Evolutionary conservation across 2,329 filamentous ascomycete genomes (phyloP).

Genomic region (Rosellinia necatrix): DNA sequence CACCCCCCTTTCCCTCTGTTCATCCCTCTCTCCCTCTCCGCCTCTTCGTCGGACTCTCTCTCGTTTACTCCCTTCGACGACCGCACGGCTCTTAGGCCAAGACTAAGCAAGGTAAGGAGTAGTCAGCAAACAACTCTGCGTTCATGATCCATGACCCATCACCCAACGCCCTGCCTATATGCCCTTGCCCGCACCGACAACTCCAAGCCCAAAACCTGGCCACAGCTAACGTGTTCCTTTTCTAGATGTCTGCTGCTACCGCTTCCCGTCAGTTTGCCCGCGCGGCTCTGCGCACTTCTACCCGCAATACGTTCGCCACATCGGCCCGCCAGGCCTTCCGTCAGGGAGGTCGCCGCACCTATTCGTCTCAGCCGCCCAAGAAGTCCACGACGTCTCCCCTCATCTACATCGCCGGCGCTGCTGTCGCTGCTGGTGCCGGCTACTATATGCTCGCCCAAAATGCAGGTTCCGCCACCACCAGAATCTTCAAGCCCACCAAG

Average conservation of each 20-base stretch:
- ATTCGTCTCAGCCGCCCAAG: constrained; percentile 71
- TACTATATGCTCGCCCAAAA: constrained; percentile 68
- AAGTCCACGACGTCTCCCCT: constrained; percentile 53
- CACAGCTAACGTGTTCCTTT: constrained; percentile 15
- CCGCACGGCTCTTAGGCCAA: not conserved
- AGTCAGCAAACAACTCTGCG: too few relatives aligned
- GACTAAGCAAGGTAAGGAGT: too few relatives aligned
- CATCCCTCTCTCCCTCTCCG: not conserved
- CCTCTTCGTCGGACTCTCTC: too few relatives aligned
- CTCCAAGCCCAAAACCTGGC: too few relatives aligned
- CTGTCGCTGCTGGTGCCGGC: constrained; percentile 64
- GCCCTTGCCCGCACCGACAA: not conserved
- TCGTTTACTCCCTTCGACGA: not conserved
- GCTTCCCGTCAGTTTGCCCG: constrained; percentile 58
- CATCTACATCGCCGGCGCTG: constrained; percentile 63
- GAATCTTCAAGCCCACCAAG: constrained; percentile 73
- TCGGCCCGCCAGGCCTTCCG: constrained; percentile 71
- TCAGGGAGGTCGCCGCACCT: constrained; percentile 75
- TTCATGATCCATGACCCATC: too few relatives aligned
- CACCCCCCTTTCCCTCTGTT: not conserved
- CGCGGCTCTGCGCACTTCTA: constrained; percentile 61
- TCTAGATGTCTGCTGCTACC: constrained; percentile 53
- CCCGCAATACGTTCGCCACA: constrained; percentile 63
- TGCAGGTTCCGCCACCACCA: constrained; percentile 48
- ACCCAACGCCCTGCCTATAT: too few relatives aligned